Conservation (phyloP, 805 yeast species). For the Torulaspora microellipsoides region DNA sequence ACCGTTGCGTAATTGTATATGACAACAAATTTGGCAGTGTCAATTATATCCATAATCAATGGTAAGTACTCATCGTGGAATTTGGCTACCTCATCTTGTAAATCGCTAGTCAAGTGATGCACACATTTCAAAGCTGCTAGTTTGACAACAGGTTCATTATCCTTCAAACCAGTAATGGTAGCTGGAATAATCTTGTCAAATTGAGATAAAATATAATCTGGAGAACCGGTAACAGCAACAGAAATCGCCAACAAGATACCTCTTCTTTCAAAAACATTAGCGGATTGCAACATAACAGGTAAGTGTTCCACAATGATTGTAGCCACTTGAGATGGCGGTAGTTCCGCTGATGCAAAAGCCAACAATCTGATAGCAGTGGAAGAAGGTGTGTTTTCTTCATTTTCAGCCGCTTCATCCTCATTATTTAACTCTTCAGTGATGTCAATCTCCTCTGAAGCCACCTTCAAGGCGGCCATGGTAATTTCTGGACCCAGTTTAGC, state of each 20-base stretch:
- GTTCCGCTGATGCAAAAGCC: slow-evolving; percentile 69
- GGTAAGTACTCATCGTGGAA: slow-evolving; percentile 82
- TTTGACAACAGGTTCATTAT: slow-evolving; percentile 66
- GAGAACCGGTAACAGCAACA: slow-evolving; percentile 86
- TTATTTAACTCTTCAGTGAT: slow-evolving; percentile 67
- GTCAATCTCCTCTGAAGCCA: slow-evolving; percentile 80
- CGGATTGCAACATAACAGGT: slow-evolving; percentile 51
- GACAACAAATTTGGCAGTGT: slow-evolving; percentile 73
- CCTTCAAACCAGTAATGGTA: slow-evolving; percentile 72
- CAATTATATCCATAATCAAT: slow-evolving; percentile 79
- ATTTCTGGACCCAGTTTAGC: slow-evolving; percentile 82
- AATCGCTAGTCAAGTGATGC: slow-evolving; percentile 70
- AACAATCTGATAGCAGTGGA: slow-evolving; percentile 75
- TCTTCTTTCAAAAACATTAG: slow-evolving; percentile 76
- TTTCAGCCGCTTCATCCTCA: slow-evolving; percentile 87
- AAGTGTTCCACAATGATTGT: slow-evolving; percentile 68
- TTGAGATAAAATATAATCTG: slow-evolving; percentile 81
- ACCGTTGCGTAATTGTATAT: slow-evolving; percentile 87
- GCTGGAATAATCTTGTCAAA: slow-evolving; percentile 68
- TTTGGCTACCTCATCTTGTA: slow-evolving; percentile 80
- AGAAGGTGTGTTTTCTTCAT: slow-evolving; percentile 81
- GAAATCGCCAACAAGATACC: slow-evolving; percentile 81
- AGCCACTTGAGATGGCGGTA: slow-evolving; percentile 92
- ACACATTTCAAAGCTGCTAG: slow-evolving; percentile 83
- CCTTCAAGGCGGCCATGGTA: slow-evolving; percentile 64